Evolutionary conservation across 78 protist species (phyloP).

Genomic region (Trichosphaerium sp.): DNA sequence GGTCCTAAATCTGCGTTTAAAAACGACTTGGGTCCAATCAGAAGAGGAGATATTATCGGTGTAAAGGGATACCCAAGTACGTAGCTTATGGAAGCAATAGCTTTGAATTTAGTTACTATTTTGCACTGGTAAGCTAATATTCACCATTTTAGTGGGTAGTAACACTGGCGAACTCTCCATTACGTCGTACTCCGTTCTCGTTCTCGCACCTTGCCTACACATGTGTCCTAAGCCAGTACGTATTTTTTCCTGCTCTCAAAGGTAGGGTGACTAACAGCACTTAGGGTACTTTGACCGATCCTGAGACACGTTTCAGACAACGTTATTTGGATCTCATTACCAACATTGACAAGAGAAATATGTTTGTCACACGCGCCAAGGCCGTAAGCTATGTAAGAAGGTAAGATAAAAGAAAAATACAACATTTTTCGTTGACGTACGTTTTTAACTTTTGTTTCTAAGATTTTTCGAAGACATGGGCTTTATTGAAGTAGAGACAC

Average conservation of each 20-base stretch:
- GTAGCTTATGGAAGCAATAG: background rate
- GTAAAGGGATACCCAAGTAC: constrained; percentile 21
- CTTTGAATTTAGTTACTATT: too few relatives aligned
- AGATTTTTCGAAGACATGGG: constrained; percentile 33
- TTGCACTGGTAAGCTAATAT: too few relatives aligned
- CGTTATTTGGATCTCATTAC: constrained; percentile 83
- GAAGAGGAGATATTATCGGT: constrained; percentile 97
- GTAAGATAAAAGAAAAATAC: too few relatives aligned
- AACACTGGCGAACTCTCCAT: constrained; percentile 92
- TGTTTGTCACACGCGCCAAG: constrained; percentile 53
- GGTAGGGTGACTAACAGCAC: too few relatives aligned
- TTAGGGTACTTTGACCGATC: constrained; percentile 29
- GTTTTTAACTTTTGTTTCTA: background rate
- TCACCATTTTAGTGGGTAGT: constrained; percentile 48
- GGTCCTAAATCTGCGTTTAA: background rate
- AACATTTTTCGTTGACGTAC: constrained; percentile 42
- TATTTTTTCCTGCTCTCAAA: constrained; percentile 28
- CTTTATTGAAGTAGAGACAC: constrained; percentile 91
- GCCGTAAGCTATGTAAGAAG: constrained; percentile 72
- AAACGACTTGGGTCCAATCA: constrained; percentile 16
- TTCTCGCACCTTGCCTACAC: constrained; percentile 93
- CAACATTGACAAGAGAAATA: constrained; percentile 39
- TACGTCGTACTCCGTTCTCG: constrained; percentile 46
- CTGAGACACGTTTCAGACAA: constrained; percentile 70
- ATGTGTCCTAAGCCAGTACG: constrained; percentile 63